Evolutionary conservation across 257 asterid genomes (phyloP).

Genomic region (Gentiana dahurica): DNA sequence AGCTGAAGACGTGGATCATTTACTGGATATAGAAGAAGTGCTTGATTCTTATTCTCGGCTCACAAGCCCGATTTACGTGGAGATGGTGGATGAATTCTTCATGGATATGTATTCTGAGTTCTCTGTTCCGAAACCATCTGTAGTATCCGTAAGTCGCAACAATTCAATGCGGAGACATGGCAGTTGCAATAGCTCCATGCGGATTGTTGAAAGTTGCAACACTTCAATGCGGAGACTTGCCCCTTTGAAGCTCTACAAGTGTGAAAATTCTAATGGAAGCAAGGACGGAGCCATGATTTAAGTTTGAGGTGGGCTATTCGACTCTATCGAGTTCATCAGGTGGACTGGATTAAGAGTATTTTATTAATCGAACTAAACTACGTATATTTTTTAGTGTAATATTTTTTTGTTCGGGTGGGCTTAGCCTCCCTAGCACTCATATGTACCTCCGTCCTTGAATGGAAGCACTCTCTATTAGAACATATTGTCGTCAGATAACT

Average conservation of each 20-base stretch:
- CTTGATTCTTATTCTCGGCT: conserved; percentile 60
- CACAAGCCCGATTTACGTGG: conserved; percentile 50
- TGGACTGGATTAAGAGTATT: no score
- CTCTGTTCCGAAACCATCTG: conserved; percentile 21
- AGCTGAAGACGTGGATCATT: conserved; percentile 50
- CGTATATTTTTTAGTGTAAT: no score
- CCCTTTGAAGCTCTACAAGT: conserved; percentile 46
- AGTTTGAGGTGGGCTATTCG: no score
- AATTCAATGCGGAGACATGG: conserved; percentile 53
- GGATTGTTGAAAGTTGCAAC: not conserved
- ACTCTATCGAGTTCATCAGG: no score
- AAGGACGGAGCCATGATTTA: no score
- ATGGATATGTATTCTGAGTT: conserved; percentile 48
- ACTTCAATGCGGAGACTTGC: conserved; percentile 53
- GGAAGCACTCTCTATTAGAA: no score
- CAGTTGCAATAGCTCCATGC: not conserved
- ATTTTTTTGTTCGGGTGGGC: no score
- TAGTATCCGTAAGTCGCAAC: conserved; percentile 19
- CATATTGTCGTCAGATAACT: no score
- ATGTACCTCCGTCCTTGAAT: no score
- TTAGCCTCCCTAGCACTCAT: no score
- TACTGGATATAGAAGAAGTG: conserved; percentile 69
- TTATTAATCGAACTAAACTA: no score
- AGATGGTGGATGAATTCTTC: conserved; percentile 54
- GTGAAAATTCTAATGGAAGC: not conserved